A percentile compares a stretch with the other conserved stretches of the same genome.
phyloP scores from a whole-genome alignment of 495 filamentous ascomycete genomes.

The Hypomontagnella monticulosa region DNA sequence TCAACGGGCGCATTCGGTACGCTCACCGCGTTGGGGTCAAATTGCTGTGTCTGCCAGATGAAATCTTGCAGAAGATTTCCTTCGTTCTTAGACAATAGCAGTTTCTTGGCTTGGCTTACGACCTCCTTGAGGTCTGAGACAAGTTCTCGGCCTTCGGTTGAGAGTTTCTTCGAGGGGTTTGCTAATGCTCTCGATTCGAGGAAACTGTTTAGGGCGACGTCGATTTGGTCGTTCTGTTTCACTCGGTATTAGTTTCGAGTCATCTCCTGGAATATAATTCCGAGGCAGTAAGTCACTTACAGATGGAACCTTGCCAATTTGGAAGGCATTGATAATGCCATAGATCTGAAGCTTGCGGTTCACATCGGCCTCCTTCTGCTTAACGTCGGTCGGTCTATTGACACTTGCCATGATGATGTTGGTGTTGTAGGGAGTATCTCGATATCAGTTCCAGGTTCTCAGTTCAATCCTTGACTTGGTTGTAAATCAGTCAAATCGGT shows the following conservation, averaged over 20 bases:
- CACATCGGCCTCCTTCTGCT: conserved; percentile 73
- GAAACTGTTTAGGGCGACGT: conserved; percentile 89
- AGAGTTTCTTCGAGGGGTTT: conserved; percentile 80
- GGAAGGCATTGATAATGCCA: conserved; percentile 89
- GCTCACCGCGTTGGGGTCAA: conserved; percentile 67
- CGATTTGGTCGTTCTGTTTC: conserved; percentile 86
- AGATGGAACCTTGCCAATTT: conserved; percentile 89
- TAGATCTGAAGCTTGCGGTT: conserved; percentile 95
- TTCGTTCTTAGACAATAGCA: conserved; percentile 95
- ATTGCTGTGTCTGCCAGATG: conserved; percentile 88
- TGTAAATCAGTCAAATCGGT: conserved; percentile 11
- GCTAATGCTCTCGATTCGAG: conserved; percentile 72
- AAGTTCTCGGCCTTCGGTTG: conserved; percentile 78
- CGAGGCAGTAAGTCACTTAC: too few relatives aligned
- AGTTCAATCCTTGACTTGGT: not conserved
- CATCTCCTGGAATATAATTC: too few relatives aligned
- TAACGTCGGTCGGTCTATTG: conserved; percentile 71
- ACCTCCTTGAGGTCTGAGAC: conserved; percentile 82
- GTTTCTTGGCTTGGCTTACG: conserved; percentile 84
- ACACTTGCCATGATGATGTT: conserved; percentile 54
- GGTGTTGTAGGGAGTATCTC: conserved; percentile 9
- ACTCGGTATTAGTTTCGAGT: conserved; percentile 43
- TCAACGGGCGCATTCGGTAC: conserved; percentile 72
- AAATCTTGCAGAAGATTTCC: conserved; percentile 96
- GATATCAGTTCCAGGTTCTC: conserved; percentile 15